Conservation (phyloP, 306 rosid species). For the Delonix regia region DNA sequence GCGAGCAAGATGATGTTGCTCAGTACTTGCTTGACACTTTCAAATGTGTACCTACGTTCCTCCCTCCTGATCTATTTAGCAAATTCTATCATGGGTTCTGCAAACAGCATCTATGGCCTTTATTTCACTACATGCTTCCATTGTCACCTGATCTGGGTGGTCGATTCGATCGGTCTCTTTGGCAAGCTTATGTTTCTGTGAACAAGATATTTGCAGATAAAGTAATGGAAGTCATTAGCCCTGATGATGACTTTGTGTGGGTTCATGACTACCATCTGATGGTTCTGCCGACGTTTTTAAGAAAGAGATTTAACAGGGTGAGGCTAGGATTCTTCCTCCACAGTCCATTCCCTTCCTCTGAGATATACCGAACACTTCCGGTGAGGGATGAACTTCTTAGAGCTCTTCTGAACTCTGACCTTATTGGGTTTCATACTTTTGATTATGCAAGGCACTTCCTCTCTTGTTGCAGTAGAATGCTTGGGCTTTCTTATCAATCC, state of each 20-base stretch:
- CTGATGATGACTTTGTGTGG: conserved; percentile 89
- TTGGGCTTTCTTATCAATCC: conserved; percentile 75
- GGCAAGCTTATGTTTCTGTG: conserved; percentile 86
- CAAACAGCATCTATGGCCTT: conserved; percentile 82
- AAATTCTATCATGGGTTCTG: conserved; percentile 84
- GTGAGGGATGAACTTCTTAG: conserved; percentile 77
- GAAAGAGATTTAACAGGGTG: conserved; percentile 78
- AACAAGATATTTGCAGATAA: conserved; percentile 86
- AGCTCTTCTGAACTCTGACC: conserved; percentile 79
- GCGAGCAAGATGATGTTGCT: conserved; percentile 88
- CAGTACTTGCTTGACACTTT: conserved; percentile 65
- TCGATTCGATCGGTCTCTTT: conserved; percentile 67
- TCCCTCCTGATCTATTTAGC: conserved; percentile 65
- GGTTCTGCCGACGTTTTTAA: conserved; percentile 85
- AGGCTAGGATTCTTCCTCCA: conserved; percentile 86
- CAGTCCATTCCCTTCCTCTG: conserved; percentile 86
- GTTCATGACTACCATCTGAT: conserved; percentile 88
- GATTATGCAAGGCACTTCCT: conserved; percentile 88
- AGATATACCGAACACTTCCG: conserved; percentile 79
- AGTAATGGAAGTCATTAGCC: conserved; percentile 88
- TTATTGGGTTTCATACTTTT: conserved; percentile 86
- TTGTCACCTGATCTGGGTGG: conserved; percentile 78
- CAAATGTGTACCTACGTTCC: conserved; percentile 77
- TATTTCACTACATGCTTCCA: conserved; percentile 89
- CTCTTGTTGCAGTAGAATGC: conserved; percentile 87